Base-by-base conservation (phyloP, 2,329 filamentous ascomycete species). In the Ophiostoma pallidulum region DNA sequence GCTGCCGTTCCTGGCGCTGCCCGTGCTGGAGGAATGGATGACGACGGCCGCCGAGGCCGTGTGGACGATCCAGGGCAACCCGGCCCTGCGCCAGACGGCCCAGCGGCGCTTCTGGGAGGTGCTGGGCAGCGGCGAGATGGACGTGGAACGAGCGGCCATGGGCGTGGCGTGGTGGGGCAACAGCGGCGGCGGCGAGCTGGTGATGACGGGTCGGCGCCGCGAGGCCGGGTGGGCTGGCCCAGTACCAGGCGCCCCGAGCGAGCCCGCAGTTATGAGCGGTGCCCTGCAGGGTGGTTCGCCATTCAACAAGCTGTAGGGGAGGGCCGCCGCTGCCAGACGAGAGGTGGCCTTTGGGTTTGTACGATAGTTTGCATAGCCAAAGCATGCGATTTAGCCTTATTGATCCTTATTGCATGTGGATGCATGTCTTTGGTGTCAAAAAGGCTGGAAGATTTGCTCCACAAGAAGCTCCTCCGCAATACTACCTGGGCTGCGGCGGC, bases 141-240 rank as follows among this genome's bases (percentile, higher is more conserved):
- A 95, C 64, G 82, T 94, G 20, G 86, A 94, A 60, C 75, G 88
- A 51, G 83, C 86, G 7, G 78, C 82, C 35, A 74, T 85, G 28
- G 88, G 84, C 41, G 84, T 94, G 16, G 78, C 79, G 2, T 96
- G 90, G 90, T 95, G 90, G 90, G 85, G 80, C 10, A 73, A 71
- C 12, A 64, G 65, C 31, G 75, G 75, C 7, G 76, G 66, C 66
- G 78, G 62, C 62, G 75, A 74, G 53, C 59, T 75, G 53, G 66
- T 78, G 8, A 51, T 74, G 40, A 18, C 38, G 13, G 54, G 54
- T 32, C 29, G 40, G 22, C 20, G 43, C 9, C 24, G 28, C 53
- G 12, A 14, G 51, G 19, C 40, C 45, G 35, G 13, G 33, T 43
- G 28, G 40, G n/a, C n/a, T n/a, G n/a, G n/a, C n/a, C n/a, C n/a